Base-by-base conservation (phyloP, 2,329 filamentous ascomycete genomes). In the Aspergillus sp. region DNA sequence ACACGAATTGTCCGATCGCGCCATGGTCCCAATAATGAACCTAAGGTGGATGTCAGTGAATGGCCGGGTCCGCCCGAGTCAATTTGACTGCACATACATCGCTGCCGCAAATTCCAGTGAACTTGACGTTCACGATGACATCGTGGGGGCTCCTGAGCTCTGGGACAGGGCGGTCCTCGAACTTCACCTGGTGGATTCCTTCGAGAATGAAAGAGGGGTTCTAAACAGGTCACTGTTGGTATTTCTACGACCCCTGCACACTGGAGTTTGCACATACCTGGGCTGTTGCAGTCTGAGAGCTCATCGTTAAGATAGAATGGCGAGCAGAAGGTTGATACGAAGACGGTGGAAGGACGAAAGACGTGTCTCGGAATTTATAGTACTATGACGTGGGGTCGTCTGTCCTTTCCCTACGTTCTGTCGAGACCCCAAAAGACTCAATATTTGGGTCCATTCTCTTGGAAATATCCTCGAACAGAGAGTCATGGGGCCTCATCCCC, bases 181-280 rank as follows among this genome's bases (percentile, higher is more conserved):
- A 96, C 62, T 81, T 79, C 67, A 96, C 88, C 67, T 88, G 83
- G 73, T 86, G 82, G 60, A 87, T 82, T 66, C 89, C 89, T 76
- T 93, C 86, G 68, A 96, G 89, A 73, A 96, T 81, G 77, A 95
- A 95, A 54, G 90, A 95, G 65, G 89, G 85, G 76, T 95, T 95
- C 89, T 91, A 66, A 6, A 25, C 37, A 9, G 31, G 25, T 11
- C 9, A 44, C 33, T 7, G 33, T 53, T 35, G 55, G 52, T 39
- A 48, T 49, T 25, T 35, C 6, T 17, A 23, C 17, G 11, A 9
- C 2, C 31, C 27, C 33, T 35, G 15, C 25, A 8, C n/a, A 40
- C n/a, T 41, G 15, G n/a, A 1, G 33, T 14, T 4, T 5, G n/a
- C 45, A 46, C 50, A 12, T 65, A 68, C 66, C 64, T 69, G 52